Base-by-base conservation (phyloP, 306 rosid genomes). In the Malus fusca region DNA sequence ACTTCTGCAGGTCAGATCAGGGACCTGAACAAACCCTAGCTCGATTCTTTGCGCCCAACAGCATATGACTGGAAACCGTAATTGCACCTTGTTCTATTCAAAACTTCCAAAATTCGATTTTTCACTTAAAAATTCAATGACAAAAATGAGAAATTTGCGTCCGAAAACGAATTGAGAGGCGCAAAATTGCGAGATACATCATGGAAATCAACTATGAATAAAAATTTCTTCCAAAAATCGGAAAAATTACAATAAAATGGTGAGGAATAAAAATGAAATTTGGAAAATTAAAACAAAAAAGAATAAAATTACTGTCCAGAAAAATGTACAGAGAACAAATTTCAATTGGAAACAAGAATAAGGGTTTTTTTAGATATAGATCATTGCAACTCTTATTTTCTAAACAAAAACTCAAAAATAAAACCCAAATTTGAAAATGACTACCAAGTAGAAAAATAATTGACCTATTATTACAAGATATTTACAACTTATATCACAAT, bases 1-100 rank as follows among this genome's bases (percentile, higher is more conserved):
- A 66, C 68, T 44, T 35, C 66, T 61, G 37, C 56, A 48, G 68
- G 31, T 55, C 77, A 60, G 86, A 76, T 79, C 81, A 75, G 78
- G 74, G 66, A 81, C 81, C 75, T 25, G 77, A 77, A 64, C 79
- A 69, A 80, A 62, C 75, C 85, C 79, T 46, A 69, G 64, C 84
- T 43, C 21, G 77, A 43, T 43, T 28, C 31, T 74, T 44, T 44
- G 46, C 43, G 52, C 31, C 69, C 69, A 28, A 44, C 61, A 74
- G 44, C 69, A 62, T 62, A 21, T 35, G 69, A 25, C 37, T 26
- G 11, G 17, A 60, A 61, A 42, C 44, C 53, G 28, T n/a, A 66
- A 66, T 37, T 66, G 26, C 51, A 66, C 25, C 15, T 26, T 10
- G 3, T 2, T 4, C 70, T 18, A 35, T 66, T 37, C 70, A 35